Percentiles rank a stretch among this genome's conserved stretches.
These are phyloP conservation scores for Acorus calamus DNA, from an alignment of 106 monocot species.

Conservation along the genomic window DNA sequence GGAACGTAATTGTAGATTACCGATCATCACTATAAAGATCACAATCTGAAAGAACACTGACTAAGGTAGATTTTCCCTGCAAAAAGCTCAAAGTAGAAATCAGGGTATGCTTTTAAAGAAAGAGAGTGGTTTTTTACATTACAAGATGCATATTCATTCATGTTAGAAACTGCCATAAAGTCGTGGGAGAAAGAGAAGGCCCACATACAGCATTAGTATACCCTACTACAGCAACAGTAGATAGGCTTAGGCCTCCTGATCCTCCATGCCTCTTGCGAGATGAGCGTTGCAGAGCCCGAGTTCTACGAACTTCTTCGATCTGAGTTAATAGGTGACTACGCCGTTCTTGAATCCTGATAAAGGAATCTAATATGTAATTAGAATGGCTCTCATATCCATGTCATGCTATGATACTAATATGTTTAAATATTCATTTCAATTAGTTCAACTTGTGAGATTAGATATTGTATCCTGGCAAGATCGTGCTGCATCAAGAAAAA, in stretches of 20 bases:
- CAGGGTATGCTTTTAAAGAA: not conserved
- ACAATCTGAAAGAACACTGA: conserved; percentile 76
- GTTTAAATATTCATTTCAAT: too few relatives aligned
- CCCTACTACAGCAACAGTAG: conserved; percentile 93
- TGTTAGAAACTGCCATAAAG: not conserved
- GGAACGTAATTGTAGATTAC: conserved; percentile 16
- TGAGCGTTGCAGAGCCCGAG: conserved; percentile 74
- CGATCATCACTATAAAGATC: conserved; percentile 82
- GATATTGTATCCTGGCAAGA: too few relatives aligned
- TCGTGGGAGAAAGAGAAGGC: not conserved
- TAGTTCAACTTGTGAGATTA: too few relatives aligned
- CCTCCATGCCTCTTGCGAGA: conserved; percentile 70
- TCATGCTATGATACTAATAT: too few relatives aligned
- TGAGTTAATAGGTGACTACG: conserved; percentile 47
- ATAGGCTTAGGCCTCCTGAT: conserved; percentile 49
- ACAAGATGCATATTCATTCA: not conserved
- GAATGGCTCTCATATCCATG: too few relatives aligned
- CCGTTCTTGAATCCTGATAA: conserved; percentile 72
- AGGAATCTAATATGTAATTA: too few relatives aligned
- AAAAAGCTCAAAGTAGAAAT: not conserved
- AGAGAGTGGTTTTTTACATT: not conserved
- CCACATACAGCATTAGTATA: conserved; percentile 95
- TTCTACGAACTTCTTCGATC: conserved; percentile 92
- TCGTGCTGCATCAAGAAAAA: too few relatives aligned
- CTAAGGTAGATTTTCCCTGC: conserved; percentile 96